Base-by-base conservation (phyloP, 139 green algal genomes). In the Coccomyxa sp. region DNA sequence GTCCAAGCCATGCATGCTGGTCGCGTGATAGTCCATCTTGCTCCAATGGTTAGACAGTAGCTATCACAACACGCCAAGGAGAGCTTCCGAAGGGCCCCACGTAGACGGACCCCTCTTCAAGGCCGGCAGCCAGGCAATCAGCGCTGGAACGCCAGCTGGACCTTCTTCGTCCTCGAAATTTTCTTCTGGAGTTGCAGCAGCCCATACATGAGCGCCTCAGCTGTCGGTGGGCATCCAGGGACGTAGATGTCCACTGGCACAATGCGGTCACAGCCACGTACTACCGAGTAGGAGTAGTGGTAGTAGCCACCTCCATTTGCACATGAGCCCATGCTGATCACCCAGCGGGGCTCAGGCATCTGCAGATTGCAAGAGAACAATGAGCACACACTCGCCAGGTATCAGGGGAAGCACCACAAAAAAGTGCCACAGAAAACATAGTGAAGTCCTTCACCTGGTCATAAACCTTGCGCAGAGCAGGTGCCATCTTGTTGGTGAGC, bases 401-500 rank as follows among this genome's bases (percentile, higher is more conserved):
- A 7, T 51, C n/a, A 51, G 7, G 38, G 38, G 38, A 51, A 51
- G 38, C 7, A 51, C 38, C 38, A 51, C 38, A 51, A 7, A 7
- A n/a, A 51, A 51, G 38, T 7, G 7, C 38, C 38, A 51, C 38
- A 51, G 38, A 51, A 3, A 51, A 51, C 38, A 51, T 51, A 7
- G 38, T 51, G 7, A 51, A 51, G 38, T 51, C 38, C 38, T 14
- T 66, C 25, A 88, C 82, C 85, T 93, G 90, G 82, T 97, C 94
- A 80, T 97, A 98, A 27, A 97, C 94, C 92, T 99, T 99, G 80
- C 96, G 93, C 86, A 99, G 88, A 25, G 96, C 96, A 0, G 96
- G 96, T 0, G 96, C 96, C 96, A 99, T 99, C 88, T 99, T 99
- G 90, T 99, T 99, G 12, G 96, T 99, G 15, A 99, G 89, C 12